Base-by-base conservation (phyloP, 108 stramenopile species). In the Skeletonema grethae region DNA sequence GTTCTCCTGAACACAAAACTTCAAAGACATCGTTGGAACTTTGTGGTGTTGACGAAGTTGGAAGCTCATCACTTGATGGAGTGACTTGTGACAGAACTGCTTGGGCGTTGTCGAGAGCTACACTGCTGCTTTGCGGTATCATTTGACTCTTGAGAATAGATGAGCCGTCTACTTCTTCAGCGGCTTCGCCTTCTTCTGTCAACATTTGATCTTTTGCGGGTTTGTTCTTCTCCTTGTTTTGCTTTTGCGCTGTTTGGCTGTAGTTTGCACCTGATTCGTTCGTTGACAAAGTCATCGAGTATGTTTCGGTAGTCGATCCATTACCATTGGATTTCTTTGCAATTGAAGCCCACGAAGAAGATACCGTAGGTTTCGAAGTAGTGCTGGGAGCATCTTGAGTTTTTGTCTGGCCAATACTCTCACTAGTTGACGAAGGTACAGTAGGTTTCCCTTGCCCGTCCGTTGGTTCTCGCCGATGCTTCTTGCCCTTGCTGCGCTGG, bases 1-100 rank as follows among this genome's bases (percentile, higher is more conserved):
- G 85, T 65, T 92, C 87, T 6, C 91, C 94, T 4, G 89, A 90
- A 70, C 93, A 94, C 20, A 94, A 63, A 15, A 94, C 93, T 64
- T 94, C 93, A 16, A 91, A 67, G 15, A 94, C 87, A 80, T 94
- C 93, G 77, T 94, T 87, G 56, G 88, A 91, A 55, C 90, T 87
- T 58, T 93, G 92, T 20, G 87, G 91, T 60, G 85, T 85, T 34
- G 75, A 35, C n/a, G 85, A 79, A 13, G 72, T 18, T 18, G 41
- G 22, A 15, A 61, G 45, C 22, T 55, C 57, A 41, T 79, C 75
- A 24, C 45, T 67, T 31, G 77, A 62, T 35, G 46, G 65, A 35
- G 70, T 69, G 22, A 69, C 67, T 46, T 78, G 70, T 22, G 55
- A 70, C 24, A 58, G 50, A 35, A 65, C 65, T n/a, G 68, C 61